Evolutionary conservation across 495 filamentous ascomycete genomes (phyloP), one percentile per base, ranked within the genome.

Genomic region (Tirmania nivea): DNA sequence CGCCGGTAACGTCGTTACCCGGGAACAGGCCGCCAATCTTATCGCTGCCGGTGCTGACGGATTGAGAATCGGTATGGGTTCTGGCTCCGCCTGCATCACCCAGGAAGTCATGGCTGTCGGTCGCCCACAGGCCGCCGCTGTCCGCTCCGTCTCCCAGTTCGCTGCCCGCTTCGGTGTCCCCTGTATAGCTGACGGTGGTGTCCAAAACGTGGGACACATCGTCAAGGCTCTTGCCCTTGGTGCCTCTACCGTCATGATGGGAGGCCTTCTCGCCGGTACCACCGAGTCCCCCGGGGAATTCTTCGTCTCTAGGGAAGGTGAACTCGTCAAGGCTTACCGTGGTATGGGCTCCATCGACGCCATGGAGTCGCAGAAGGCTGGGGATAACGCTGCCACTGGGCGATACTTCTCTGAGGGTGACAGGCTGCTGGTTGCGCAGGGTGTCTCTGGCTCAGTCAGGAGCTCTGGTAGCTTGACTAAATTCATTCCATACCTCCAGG

Each of bases 91-190:
- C 63, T 99, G 90, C 71, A 99, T 99, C 63, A 99, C 90, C 49
- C 90, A 99, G 70, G 90, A 99, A 71, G 90, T 99, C 63, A 99
- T 99, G 90, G 90, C 90, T 52, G 86, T 95, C 45, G 90, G 90
- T 37, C 81, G 90, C 59, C 90, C 90, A 55, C 90, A 99, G 70
- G 90, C 90, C 16, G 82, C 84, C 10, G 77, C 89, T 37, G 88
- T 99, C 55, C 86, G 80, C 73, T 85, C 81, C 63, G 88, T 96
- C 59, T 77, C 83, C 56, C 68, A 73, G 21, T 99, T 96, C 61
- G 90, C 90, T 35, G 82, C 81, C 48, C 78, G 78, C 57, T 99
- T 99, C 67, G 90, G 92, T 55, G 87, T 99, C 56, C 90, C 90
- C 21, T 95, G 88, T 71, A 95, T 99, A 60, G 90, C 90, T 45